phyloP scores from a whole-genome alignment of 257 asterid species.

The Penstemon newberryi region DNA sequence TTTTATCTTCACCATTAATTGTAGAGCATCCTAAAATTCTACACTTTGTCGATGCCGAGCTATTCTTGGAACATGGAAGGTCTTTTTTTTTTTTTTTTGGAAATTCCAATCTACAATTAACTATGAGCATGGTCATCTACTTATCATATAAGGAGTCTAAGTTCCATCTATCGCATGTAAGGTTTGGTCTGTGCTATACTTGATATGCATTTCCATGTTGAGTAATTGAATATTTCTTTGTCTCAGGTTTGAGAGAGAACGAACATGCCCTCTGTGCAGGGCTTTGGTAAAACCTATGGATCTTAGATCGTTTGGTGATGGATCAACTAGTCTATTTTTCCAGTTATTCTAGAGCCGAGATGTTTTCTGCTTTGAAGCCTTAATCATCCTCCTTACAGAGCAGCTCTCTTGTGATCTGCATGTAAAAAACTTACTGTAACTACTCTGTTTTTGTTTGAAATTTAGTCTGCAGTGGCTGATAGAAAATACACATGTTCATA shows the following conservation, averaged over 20 bases:
- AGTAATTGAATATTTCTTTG: conserved; percentile 22
- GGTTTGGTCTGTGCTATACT: neutral
- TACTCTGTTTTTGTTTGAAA: conserved; percentile 26
- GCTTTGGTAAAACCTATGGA: conserved; percentile 76
- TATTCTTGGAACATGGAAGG: no score
- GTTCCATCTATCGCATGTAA: neutral
- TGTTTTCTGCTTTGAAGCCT: conserved; percentile 39
- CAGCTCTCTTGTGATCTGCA: conserved; percentile 32
- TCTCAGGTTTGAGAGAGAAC: conserved; percentile 87
- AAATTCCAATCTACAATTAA: no score
- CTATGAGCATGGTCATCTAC: no score
- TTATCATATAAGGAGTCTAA: no score
- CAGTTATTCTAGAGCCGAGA: conserved; percentile 59
- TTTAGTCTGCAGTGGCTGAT: conserved; percentile 25
- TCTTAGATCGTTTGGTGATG: conserved; percentile 72
- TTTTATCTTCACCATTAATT: no score
- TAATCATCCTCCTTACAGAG: conserved; percentile 24
- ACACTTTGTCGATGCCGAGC: no score
- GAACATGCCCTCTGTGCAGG: conserved; percentile 82
- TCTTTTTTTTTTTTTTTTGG: no score
- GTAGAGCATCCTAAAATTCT: no score
- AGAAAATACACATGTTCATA: conserved; percentile 32
- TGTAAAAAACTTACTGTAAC: conserved; percentile 32
- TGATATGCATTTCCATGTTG: conserved; percentile 10
- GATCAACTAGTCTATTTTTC: conserved; percentile 72